Evolutionary conservation across 148 eudicot genomes (phyloP).

Genomic region (Fagopyrum tataricum): DNA sequence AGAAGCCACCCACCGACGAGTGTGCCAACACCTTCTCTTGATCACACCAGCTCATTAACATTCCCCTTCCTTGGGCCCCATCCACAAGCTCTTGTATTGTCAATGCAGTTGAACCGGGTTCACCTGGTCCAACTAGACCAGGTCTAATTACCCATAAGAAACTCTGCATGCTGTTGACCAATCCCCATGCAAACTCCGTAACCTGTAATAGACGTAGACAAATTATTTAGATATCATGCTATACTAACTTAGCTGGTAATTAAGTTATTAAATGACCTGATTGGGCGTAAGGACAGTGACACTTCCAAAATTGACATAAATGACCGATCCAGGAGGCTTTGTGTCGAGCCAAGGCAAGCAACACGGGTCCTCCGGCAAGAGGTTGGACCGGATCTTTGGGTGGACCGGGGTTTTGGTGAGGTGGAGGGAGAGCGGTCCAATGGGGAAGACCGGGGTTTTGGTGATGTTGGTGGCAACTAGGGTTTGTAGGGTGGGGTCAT

Average conservation of each 20-base stretch:
- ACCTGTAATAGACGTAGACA: not conserved
- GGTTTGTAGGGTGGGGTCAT: slow-evolving; percentile 17
- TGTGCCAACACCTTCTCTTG: slow-evolving; percentile 24
- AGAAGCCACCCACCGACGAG: slow-evolving; percentile 11
- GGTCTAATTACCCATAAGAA: slow-evolving; percentile 37
- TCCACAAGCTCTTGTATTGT: slow-evolving; percentile 20
- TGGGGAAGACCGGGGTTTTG: slow-evolving; percentile 19
- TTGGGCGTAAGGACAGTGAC: slow-evolving; percentile 19
- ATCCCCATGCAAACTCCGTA: slow-evolving; percentile 3
- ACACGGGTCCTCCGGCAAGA: slow-evolving; percentile 27
- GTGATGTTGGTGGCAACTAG: slow-evolving; percentile 13
- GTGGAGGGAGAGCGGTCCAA: slow-evolving; percentile 26
- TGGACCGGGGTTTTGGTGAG: not conserved
- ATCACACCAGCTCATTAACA: slow-evolving; percentile 25
- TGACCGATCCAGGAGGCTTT: slow-evolving; percentile 25
- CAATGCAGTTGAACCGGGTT: slow-evolving; percentile 10
- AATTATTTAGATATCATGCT: not conserved
- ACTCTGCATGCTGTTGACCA: slow-evolving; percentile 16
- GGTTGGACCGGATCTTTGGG: slow-evolving; percentile 15
- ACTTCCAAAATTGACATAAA: slow-evolving; percentile 34
- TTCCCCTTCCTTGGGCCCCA: slow-evolving; percentile 20
- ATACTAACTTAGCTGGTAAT: not conserved
- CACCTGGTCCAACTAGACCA: slow-evolving; percentile 18
- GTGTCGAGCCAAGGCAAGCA: slow-evolving; percentile 35
- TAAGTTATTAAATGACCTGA: not conserved